These are phyloP conservation scores for Aspergillus glaucus DNA, from an alignment of 2,329 filamentous ascomycete genomes.

Conservation along the genomic window DNA sequence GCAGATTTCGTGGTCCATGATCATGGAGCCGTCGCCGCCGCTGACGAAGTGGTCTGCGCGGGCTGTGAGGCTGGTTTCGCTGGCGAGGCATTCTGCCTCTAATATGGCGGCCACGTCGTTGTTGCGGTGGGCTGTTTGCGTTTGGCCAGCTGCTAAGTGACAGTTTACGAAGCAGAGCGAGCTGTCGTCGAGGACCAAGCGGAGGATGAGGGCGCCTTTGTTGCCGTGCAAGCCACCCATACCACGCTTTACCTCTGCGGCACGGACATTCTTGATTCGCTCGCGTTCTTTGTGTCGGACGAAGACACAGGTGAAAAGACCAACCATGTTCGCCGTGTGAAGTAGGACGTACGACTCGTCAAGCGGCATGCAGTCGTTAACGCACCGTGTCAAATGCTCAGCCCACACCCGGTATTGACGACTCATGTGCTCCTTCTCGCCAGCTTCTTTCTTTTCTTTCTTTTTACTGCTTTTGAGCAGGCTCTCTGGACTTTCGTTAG, in stretches of 20 bases:
- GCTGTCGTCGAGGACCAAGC: constrained; percentile 90
- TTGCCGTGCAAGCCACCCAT: constrained; percentile 95
- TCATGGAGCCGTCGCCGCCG: constrained; percentile 91
- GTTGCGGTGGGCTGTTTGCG: constrained; percentile 82
- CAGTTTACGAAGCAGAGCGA: constrained; percentile 97
- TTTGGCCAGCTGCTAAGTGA: constrained; percentile 89
- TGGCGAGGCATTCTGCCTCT: constrained; percentile 68
- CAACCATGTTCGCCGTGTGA: constrained; percentile 84
- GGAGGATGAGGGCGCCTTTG: constrained; percentile 85
- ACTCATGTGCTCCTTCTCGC: constrained; percentile 80
- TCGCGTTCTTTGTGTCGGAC: constrained; percentile 73
- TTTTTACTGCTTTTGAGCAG: constrained; percentile 75
- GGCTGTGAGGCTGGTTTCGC: constrained; percentile 59
- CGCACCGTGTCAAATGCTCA: constrained; percentile 73
- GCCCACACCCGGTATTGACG: constrained; percentile 96
- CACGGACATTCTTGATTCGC: constrained; percentile 70
- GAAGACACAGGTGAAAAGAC: constrained; percentile 93
- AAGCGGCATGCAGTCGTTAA: constrained; percentile 76
- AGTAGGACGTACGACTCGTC: constrained; percentile 76
- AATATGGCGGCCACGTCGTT: constrained; percentile 88
- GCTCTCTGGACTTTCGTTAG: constrained; percentile 52
- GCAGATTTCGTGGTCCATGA: constrained; percentile 96
- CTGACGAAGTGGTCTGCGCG: constrained; percentile 76
- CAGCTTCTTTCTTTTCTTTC: constrained; percentile 78
- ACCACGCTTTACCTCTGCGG: constrained; percentile 84